phyloP scores from a whole-genome alignment of 2,329 filamentous ascomycete genomes.

The Penicillium sclerotigenum region DNA sequence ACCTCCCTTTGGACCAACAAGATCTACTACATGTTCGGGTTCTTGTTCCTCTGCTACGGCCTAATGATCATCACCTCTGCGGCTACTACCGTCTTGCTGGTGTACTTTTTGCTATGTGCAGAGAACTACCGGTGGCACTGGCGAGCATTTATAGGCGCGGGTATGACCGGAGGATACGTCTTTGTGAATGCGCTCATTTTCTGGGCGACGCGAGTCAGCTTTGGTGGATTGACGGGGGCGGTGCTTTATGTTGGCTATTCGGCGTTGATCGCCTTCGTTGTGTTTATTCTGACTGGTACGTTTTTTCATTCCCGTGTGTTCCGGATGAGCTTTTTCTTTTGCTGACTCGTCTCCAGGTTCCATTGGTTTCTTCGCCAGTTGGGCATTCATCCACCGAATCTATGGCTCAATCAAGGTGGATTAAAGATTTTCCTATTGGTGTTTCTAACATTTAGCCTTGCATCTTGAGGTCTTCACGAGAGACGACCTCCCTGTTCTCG shows the following conservation, averaged over 20 bases:
- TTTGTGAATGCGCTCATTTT: slow-evolving; percentile 90
- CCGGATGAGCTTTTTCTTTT: slow-evolving; percentile 6
- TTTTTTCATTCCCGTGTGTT: slow-evolving; percentile 32
- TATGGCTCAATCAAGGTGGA: slow-evolving; percentile 99
- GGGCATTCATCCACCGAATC: slow-evolving; percentile 90
- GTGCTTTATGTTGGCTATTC: slow-evolving; percentile 95
- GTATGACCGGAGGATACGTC: slow-evolving; percentile 86
- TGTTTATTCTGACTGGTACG: slow-evolving; percentile 92
- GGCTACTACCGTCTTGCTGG: slow-evolving; percentile 85
- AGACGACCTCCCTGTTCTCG: neutral
- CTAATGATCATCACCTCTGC: slow-evolving; percentile 96
- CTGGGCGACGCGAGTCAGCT: slow-evolving; percentile 81
- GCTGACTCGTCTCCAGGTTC: slow-evolving; percentile 58
- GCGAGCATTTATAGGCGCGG: slow-evolving; percentile 88
- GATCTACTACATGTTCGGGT: slow-evolving; percentile 99
- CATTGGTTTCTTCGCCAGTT: slow-evolving; percentile 93
- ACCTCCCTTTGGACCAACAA: slow-evolving; percentile 97
- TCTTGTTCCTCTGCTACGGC: slow-evolving; percentile 95
- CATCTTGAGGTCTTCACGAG: neutral
- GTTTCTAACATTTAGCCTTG: neutral
- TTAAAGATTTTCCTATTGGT: slow-evolving; percentile 43
- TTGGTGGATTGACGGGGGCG: slow-evolving; percentile 78
- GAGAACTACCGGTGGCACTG: slow-evolving; percentile 99
- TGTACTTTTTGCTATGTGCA: slow-evolving; percentile 92
- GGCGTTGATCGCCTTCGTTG: slow-evolving; percentile 79